These are phyloP conservation scores for Pharnaceum exiguum DNA, from an alignment of 148 eudicot species.

Conservation along the genomic window DNA sequence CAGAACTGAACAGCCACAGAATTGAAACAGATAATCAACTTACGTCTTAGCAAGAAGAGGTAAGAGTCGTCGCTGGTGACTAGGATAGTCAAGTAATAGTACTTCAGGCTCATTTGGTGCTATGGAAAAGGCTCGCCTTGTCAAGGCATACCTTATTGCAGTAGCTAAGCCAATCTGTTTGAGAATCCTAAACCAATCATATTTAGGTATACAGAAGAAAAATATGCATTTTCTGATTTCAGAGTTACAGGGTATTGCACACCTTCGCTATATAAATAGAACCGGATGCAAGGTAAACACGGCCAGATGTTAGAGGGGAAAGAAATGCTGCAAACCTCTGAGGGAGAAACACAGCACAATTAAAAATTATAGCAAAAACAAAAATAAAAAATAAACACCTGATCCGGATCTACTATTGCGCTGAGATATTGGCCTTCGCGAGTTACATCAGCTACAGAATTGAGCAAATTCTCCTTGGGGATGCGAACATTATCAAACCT, in stretches of 20 bases:
- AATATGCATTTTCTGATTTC: not conserved
- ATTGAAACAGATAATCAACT: constrained; percentile 20
- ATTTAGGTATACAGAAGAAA: not conserved
- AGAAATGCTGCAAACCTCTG: constrained; percentile 97
- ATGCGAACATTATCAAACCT: constrained; percentile 93
- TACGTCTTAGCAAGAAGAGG: constrained; percentile 98
- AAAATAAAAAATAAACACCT: constrained; percentile 56
- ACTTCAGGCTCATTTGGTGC: constrained; percentile 79
- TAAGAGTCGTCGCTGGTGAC: constrained; percentile 85
- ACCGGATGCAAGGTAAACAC: constrained; percentile 74
- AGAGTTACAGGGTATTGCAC: constrained; percentile 4
- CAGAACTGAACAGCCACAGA: not conserved
- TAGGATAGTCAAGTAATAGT: constrained; percentile 92
- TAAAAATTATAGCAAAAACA: too few species aligned
- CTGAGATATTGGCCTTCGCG: constrained; percentile 79
- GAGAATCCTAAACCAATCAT: constrained; percentile 3
- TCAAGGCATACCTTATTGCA: constrained; percentile 79
- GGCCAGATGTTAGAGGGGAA: constrained; percentile 94
- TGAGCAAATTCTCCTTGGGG: constrained; percentile 87
- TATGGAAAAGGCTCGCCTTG: constrained; percentile 83
- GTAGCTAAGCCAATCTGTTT: constrained; percentile 70
- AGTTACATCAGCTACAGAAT: constrained; percentile 93
- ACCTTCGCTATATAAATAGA: constrained; percentile 83
- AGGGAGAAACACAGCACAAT: constrained; percentile 7
- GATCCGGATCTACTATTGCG: constrained; percentile 79